Conservation (phyloP, 2,329 filamentous ascomycete genomes). For the Cryphonectria parasitica region DNA sequence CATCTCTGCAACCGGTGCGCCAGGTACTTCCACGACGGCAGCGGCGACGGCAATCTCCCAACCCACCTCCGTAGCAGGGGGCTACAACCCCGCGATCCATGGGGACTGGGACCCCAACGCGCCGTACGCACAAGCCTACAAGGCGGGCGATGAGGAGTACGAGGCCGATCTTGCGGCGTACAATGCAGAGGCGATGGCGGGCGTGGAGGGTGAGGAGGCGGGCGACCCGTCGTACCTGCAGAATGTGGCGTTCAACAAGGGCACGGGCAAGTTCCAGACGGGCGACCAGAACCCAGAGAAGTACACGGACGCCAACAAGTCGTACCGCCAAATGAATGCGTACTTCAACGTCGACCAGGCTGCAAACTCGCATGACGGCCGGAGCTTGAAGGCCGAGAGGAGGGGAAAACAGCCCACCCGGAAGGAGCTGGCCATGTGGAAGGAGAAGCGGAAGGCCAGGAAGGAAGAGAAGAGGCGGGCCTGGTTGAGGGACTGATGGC, state of each 20-base stretch:
- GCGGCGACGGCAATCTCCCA: slow-evolving; percentile 35
- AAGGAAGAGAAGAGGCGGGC: slow-evolving; percentile 95
- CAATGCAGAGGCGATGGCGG: slow-evolving; percentile 45
- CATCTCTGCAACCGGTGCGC: slow-evolving; percentile 32
- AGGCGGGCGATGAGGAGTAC: slow-evolving; percentile 41
- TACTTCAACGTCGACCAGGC: slow-evolving; percentile 96
- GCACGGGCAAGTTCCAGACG: slow-evolving; percentile 82
- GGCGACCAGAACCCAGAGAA: slow-evolving; percentile 70
- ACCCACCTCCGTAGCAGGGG: slow-evolving; percentile 58
- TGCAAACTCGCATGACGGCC: slow-evolving; percentile 86
- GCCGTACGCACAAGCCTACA: slow-evolving; percentile 77
- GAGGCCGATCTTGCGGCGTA: slow-evolving; percentile 36
- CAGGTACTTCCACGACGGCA: slow-evolving; percentile 34
- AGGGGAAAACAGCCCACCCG: slow-evolving; percentile 82
- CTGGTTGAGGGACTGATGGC: slow-evolving; percentile 79
- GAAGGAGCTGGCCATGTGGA: slow-evolving; percentile 86
- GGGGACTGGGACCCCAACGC: slow-evolving; percentile 95
- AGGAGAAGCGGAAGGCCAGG: slow-evolving; percentile 83
- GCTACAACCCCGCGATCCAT: slow-evolving; percentile 95
- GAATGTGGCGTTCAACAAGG: slow-evolving; percentile 84
- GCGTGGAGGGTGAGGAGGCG: slow-evolving; percentile 42
- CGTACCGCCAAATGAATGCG: slow-evolving; percentile 83
- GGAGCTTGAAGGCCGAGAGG: slow-evolving; percentile 89
- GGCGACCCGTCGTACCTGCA: slow-evolving; percentile 64
- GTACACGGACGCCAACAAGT: slow-evolving; percentile 87